Percentiles rank a stretch among this genome's conserved stretches.
These are phyloP conservation scores for Polytrichum commune DNA, from an alignment of 225 moss, liverwort and hornwort genomes.

Conservation along the genomic window DNA sequence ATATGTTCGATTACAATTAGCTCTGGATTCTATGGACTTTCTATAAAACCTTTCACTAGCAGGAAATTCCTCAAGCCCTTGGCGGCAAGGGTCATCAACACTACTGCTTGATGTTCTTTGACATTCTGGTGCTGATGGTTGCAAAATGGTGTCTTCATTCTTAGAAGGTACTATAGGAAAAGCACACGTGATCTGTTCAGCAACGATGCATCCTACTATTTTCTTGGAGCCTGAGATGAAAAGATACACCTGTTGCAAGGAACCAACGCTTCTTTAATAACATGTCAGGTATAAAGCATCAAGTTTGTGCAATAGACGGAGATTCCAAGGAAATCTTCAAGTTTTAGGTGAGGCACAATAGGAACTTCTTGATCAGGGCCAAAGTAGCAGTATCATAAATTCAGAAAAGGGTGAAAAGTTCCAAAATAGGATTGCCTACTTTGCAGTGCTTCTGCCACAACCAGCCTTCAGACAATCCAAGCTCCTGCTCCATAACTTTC, in stretches of 20 bases:
- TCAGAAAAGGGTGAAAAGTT: background rate
- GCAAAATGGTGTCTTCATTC: conserved; percentile 14
- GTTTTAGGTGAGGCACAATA: background rate
- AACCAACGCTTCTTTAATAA: background rate
- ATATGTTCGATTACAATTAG: background rate
- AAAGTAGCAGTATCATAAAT: background rate
- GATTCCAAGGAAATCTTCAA: background rate
- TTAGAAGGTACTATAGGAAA: conserved; percentile 54
- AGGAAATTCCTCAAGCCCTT: background rate
- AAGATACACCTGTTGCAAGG: conserved; percentile 71
- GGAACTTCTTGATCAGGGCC: conserved; percentile 13
- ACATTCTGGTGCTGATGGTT: conserved; percentile 2
- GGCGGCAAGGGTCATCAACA: background rate
- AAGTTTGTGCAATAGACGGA: background rate
- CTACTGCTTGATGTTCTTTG: conserved; percentile 3
- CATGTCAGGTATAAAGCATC: background rate
- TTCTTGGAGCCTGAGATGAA: conserved; percentile 80
- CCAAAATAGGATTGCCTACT: conserved; percentile 31
- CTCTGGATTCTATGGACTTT: background rate
- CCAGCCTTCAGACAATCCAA: conserved; percentile 89
- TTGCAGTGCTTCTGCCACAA: conserved; percentile 72
- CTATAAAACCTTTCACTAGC: background rate
- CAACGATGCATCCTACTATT: conserved; percentile 82
- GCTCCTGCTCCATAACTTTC: conserved; percentile 80
- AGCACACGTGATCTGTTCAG: conserved; percentile 74